A percentile compares a stretch with the other conserved stretches of the same genome.
phyloP scores from a whole-genome alignment of 768 basidiomycete species.

The Kwoniella botswanensis region DNA sequence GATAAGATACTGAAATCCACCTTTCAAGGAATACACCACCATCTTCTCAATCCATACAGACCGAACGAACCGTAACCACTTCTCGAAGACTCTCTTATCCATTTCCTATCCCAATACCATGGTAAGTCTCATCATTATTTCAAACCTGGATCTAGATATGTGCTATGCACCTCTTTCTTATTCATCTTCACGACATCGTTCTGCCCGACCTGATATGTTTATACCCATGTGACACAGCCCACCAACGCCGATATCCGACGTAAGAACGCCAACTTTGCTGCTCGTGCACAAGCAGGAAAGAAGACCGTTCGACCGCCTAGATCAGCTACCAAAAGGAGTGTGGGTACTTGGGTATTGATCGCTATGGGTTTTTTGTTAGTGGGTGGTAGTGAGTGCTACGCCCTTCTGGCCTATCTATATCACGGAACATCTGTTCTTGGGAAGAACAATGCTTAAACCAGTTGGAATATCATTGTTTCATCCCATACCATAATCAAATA shows the following conservation, averaged over 20 bases:
- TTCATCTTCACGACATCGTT: not conserved
- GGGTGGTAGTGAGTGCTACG: slow-evolving; percentile 48
- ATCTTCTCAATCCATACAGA: too few species aligned
- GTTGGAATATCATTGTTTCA: too few species aligned
- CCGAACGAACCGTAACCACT: too few species aligned
- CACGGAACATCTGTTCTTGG: not conserved
- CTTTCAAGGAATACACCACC: too few species aligned
- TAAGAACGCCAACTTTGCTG: slow-evolving; percentile 53
- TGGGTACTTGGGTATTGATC: slow-evolving; percentile 46
- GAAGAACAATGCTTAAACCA: too few species aligned
- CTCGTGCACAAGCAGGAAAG: slow-evolving; percentile 49
- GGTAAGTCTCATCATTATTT: too few species aligned
- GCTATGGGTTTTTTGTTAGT: slow-evolving; percentile 50
- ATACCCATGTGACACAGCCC: slow-evolving; percentile 28
- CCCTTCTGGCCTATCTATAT: not conserved
- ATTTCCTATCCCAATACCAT: too few species aligned
- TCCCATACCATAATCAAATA: too few species aligned
- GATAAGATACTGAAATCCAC: too few species aligned
- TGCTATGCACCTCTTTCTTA: not conserved
- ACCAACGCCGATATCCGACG: slow-evolving; percentile 52
- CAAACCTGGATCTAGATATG: too few species aligned
- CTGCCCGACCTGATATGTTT: not conserved
- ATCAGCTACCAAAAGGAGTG: slow-evolving; percentile 34
- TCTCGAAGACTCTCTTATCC: too few species aligned
- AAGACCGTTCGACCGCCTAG: slow-evolving; percentile 45